Evolutionary conservation across 176 grass and related monocot genomes (phyloP), one percentile per base, ranked within the genome.

Genomic region (Ampelocalamus luodianensis): DNA sequence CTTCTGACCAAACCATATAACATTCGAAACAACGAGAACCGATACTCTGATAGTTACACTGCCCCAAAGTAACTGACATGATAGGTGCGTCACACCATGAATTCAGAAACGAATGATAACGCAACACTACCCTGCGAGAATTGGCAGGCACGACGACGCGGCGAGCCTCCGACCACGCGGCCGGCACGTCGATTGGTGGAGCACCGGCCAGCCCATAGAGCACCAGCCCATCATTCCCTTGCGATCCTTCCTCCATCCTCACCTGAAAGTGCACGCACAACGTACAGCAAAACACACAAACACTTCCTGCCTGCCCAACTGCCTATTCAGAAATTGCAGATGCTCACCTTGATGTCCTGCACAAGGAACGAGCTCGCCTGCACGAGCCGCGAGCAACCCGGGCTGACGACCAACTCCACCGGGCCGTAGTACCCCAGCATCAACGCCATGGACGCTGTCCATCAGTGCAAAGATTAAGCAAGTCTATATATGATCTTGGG

Each of bases 311-410:
- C 65, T 45, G 14, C 49, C 49, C 49, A 10, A 44, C 10, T 44
- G 43, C 9, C 10, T 16, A 16, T 51, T 51, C 49, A 51, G 49
- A 51, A 51, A 6, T 17, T 18, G 16, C 49, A 51, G 49, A 51
- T 18, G 15, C 49, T 51, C 49, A 76, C 86, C 88, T 84, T 79
- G 42, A 94, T 87, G 26, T 73, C 88, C 61, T 78, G 69, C 26
- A 90, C 82, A 9, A 92, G 64, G 34, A 88, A 43, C 3, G 92
- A 71, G 79, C 81, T 97, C 24, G 82, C 44, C 86, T 53, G 85
- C 74, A 94, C 15, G 49, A 94, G 85, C 82, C 63, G 85, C 55
- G 94, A 97, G 60, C 71, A 90, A 15, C 83, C 85, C 0, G 88
- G 83, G 9, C 85, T 86, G 27, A 90, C 61, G 80, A 75, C 74